Percentiles rank a stretch among this genome's conserved stretches.
These are phyloP conservation scores for Diplodia mutila DNA, from an alignment of 2,329 filamentous ascomycete species.

Conservation along the genomic window DNA sequence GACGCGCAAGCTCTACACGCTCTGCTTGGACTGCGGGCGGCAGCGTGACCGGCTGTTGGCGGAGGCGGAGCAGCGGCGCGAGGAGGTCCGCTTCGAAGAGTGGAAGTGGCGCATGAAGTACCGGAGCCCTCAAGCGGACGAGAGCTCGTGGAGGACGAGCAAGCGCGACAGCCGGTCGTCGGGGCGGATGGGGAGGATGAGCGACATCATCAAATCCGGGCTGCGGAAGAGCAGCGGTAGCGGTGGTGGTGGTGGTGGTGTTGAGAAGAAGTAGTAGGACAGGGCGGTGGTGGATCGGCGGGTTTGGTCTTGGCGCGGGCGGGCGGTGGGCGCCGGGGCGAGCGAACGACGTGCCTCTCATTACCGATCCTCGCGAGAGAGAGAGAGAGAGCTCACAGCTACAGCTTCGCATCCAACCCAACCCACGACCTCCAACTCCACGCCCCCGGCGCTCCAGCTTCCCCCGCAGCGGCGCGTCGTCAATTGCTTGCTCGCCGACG, in stretches of 20 bases:
- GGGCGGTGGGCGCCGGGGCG: not conserved
- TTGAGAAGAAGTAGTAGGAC: not conserved
- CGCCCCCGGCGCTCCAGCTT: not conserved
- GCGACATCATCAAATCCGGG: slow-evolving; percentile 17
- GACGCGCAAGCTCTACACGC: slow-evolving; percentile 37
- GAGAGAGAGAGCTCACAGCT: slow-evolving; percentile 4
- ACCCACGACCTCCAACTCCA: not conserved
- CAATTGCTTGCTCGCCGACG: not conserved
- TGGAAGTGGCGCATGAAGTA: slow-evolving; percentile 50
- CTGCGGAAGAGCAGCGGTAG: slow-evolving; percentile 8
- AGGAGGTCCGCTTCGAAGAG: slow-evolving; percentile 41
- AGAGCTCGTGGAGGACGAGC: slow-evolving; percentile 32
- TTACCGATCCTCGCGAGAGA: slow-evolving; percentile 10
- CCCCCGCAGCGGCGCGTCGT: slow-evolving; percentile 6
- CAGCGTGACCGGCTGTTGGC: slow-evolving; percentile 34
- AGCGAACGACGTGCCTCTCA: slow-evolving; percentile 23
- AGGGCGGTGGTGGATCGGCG: not conserved
- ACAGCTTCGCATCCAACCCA: not conserved
- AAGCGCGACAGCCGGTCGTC: not conserved
- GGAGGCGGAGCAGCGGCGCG: slow-evolving; percentile 4
- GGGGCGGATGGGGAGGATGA: slow-evolving; percentile 3
- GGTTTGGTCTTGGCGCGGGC: slow-evolving; percentile 13
- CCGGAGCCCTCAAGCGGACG: slow-evolving; percentile 35
- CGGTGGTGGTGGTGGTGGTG: not conserved
- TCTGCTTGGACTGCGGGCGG: slow-evolving; percentile 39